Conservation (phyloP, 2,329 filamentous ascomycete genomes). For the Fusarium burgessii region DNA sequence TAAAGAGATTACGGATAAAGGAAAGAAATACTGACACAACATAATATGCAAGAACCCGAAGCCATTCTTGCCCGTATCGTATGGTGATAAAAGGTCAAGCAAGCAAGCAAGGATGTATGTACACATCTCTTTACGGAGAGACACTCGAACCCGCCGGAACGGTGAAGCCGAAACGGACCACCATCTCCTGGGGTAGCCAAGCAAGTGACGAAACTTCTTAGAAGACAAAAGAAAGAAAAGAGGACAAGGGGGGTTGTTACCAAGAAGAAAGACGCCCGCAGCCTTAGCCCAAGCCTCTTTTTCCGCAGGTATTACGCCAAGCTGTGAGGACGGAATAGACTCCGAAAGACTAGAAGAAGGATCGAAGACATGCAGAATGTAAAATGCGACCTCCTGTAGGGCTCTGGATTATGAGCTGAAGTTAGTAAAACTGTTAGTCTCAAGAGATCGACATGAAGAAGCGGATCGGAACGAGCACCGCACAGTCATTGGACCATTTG, state of each 20-base stretch:
- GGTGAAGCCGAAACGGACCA: constrained; percentile 36
- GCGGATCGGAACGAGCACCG: constrained; percentile 21
- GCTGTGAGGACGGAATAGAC: constrained; percentile 26
- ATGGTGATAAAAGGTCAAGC: neutral
- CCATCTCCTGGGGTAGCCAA: constrained; percentile 1
- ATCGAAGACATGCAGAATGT: constrained; percentile 4
- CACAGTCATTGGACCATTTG: constrained; percentile 3
- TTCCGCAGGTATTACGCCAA: neutral
- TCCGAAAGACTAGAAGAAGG: constrained; percentile 22
- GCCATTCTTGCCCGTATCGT: constrained; percentile 6
- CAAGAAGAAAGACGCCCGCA: constrained; percentile 7
- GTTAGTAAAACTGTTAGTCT: neutral
- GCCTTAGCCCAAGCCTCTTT: constrained; percentile 25
- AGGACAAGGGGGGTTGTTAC: neutral
- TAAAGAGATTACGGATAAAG: neutral
- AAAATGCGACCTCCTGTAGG: neutral
- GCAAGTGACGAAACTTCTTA: constrained; percentile 1
- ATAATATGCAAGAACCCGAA: constrained; percentile 19
- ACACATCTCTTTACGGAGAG: neutral
- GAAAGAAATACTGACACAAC: neutral
- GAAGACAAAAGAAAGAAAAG: neutral
- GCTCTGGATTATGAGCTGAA: neutral
- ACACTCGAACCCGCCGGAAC: constrained; percentile 18
- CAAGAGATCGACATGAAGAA: constrained; percentile 24
- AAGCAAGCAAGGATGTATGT: neutral